These are phyloP conservation scores for Hortiboletus flavorubellus DNA, from an alignment of 768 basidiomycete species.

Conservation along the genomic window DNA sequence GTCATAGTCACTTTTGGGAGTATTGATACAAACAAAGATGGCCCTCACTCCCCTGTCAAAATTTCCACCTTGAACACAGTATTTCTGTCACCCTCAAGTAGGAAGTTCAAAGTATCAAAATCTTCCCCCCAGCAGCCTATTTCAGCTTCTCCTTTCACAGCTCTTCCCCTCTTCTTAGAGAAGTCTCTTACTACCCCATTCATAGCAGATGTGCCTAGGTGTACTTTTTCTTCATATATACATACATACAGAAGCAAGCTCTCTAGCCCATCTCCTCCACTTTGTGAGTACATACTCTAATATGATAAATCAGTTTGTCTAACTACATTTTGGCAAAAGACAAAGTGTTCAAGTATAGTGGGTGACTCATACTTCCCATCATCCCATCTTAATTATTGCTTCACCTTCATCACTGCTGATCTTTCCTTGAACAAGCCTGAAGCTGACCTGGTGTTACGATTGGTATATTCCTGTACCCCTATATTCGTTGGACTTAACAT, in stretches of 20 bases:
- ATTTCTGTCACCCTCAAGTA: conserved; percentile 27
- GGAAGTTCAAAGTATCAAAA: conserved; percentile 24
- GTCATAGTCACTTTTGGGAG: conserved; percentile 33
- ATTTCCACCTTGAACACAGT: conserved; percentile 13
- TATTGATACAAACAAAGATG: conserved; percentile 21
- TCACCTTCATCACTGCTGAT: conserved; percentile 77
- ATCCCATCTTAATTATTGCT: conserved; percentile 68
- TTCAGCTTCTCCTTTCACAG: conserved; percentile 23
- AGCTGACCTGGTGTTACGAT: conserved; percentile 55
- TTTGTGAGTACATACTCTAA: conserved; percentile 45
- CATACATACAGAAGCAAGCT: conserved; percentile 36
- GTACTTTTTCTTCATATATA: conserved; percentile 13
- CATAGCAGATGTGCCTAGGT: conserved; percentile 10
- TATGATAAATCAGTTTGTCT: conserved; percentile 57
- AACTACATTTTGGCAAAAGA: conserved; percentile 78
- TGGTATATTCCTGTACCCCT: too few relatives aligned
- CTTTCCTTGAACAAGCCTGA: conserved; percentile 60
- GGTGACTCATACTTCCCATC: conserved; percentile 70
- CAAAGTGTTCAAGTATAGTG: conserved; percentile 66
- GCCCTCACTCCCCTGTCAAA: conserved; percentile 25
- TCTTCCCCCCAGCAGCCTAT: conserved; percentile 13
- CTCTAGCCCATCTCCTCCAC: conserved; percentile 57
- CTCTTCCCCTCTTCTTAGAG: background rate
- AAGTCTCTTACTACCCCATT: background rate
- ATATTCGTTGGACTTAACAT: too few relatives aligned